phyloP scores from a whole-genome alignment of 2,329 filamentous ascomycete species.

The Immersiporthe knoxdaviesiana region DNA sequence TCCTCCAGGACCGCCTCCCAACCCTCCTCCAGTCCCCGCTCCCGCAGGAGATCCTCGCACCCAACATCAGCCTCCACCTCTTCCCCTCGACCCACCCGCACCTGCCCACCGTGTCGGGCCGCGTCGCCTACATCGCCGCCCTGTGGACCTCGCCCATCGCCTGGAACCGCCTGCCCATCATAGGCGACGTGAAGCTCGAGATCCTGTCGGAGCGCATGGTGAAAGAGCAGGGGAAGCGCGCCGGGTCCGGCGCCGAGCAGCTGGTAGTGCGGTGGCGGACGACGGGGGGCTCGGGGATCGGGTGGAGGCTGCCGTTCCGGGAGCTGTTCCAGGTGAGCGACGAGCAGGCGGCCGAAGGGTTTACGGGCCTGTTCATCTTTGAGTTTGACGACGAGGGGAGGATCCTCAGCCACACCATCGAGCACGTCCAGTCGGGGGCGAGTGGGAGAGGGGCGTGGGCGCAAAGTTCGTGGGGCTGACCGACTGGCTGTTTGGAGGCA shows the following conservation, averaged over 20 bases:
- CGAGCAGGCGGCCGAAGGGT: constrained; percentile 66
- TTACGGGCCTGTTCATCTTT: constrained; percentile 91
- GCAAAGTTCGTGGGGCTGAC: constrained; percentile 88
- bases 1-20: constrained; percentile 68
- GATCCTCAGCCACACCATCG: constrained; percentile 87
- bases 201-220: constrained; percentile 91
- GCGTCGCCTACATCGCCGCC: constrained; percentile 88
- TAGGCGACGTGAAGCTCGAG: constrained; percentile 86
- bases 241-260: constrained; percentile 71
- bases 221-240: constrained; percentile 53
- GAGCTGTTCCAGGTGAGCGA: constrained; percentile 32
- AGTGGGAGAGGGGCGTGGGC: constrained; percentile 80
- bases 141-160: constrained; percentile 95
- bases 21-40: constrained; percentile 68
- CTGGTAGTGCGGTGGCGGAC: constrained; percentile 92
- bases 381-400: constrained; percentile 89
- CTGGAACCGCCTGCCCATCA: constrained; percentile 89
- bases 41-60: constrained; percentile 75
- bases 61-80: constrained; percentile 71
- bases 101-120: constrained; percentile 88
- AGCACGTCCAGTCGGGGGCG: constrained; percentile 85
- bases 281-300: constrained; percentile 50
- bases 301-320: constrained; percentile 35
- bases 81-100: constrained; percentile 81
- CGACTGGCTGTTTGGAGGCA: constrained; percentile 88